Evolutionary conservation across 306 rosid species (phyloP), one percentile per base, ranked within the genome.

Genomic region (Trifolium fragiferum): DNA sequence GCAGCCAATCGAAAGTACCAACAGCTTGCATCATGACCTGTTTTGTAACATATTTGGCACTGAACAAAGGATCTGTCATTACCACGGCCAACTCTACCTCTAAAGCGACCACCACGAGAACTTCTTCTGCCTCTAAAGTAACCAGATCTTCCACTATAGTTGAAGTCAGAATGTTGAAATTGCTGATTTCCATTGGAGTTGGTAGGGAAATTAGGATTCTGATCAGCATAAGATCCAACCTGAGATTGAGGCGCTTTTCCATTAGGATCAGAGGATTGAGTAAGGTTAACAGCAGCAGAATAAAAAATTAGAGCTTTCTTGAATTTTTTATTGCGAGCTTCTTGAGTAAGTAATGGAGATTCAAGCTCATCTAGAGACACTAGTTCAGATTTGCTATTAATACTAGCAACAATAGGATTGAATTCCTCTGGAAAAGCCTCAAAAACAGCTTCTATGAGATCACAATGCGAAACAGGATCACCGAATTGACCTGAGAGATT

Each of bases 131-230:
- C 43, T 37, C 43, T 37, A 2, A n/a, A n/a, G n/a, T n/a, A n/a
- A n/a, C 10, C 0, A 6, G 2, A 4, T 49, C 54, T 5, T 0
- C 20, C 54, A 49, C 25, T 2, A 23, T 23, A 1, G 2, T 23
- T 1, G 2, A 2, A 2, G 2, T 23, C 2, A 1, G 1, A 2
- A 2, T 23, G 2, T 2, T 23, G 25, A 2, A 1, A 1, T 23
- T 23, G 25, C 1, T 1, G 25, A 23, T 23, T 23, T 1, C 25
- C 25, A 23, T 2, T 23, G 2, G 25, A 23, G 2, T 23, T 23
- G 2, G 1, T 2, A 23, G 25, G 25, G 2, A 23, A 2, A 23
- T 23, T 1, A 23, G 25, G 2, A 2, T 23, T 23, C 25, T 2
- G 2, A 23, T 23, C 25, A 1, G 25, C 1, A 23, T 23, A 23